A percentile compares a stretch with the other conserved stretches of the same genome.
These are phyloP conservation scores for Cubamyces lactineus DNA, from an alignment of 768 basidiomycete species.

Conservation along the genomic window DNA sequence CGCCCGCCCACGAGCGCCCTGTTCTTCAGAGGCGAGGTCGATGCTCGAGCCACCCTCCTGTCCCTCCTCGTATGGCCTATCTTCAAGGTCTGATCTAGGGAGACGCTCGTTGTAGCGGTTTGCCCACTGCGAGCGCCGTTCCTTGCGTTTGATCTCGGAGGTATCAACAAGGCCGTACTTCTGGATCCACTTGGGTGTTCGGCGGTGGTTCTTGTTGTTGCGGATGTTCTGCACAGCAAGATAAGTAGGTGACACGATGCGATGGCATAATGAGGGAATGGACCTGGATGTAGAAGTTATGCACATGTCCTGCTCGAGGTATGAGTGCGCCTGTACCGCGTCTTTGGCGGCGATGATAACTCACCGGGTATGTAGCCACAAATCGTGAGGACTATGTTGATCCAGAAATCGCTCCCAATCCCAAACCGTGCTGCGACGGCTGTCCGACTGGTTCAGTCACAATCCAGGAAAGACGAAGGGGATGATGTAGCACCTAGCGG, in stretches of 20 bases:
- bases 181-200: slow-evolving; percentile 96
- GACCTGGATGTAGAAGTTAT: slow-evolving; percentile 92
- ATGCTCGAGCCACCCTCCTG: slow-evolving; percentile 50
- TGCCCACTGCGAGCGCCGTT: slow-evolving; percentile 87
- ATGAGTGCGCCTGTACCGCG: slow-evolving; percentile 7
- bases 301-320: slow-evolving; percentile 67
- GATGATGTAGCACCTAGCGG: slow-evolving; percentile 69
- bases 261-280: background rate
- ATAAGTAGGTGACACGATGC: background rate
- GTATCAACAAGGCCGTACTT: slow-evolving; percentile 89
- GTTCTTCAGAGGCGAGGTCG: slow-evolving; percentile 34
- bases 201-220: slow-evolving; percentile 89
- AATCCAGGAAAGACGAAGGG: background rate
- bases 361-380: slow-evolving; percentile 88
- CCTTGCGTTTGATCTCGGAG: slow-evolving; percentile 74
- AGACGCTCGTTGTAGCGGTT: slow-evolving; percentile 83
- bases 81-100: slow-evolving; percentile 67
- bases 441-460: slow-evolving; percentile 37
- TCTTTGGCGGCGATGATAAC: slow-evolving; percentile 20
- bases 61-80: slow-evolving; percentile 77
- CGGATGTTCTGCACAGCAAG: slow-evolving; percentile 71
- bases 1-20: slow-evolving; percentile 29
- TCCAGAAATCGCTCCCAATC: slow-evolving; percentile 87
- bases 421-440: slow-evolving; percentile 95
- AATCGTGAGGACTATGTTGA: slow-evolving; percentile 87